Percentiles rank a stretch among this genome's conserved stretches.
Evolutionary conservation across 192 early-diverging fungal genomes (phyloP).

Genomic region (Mortierella antarctica): DNA sequence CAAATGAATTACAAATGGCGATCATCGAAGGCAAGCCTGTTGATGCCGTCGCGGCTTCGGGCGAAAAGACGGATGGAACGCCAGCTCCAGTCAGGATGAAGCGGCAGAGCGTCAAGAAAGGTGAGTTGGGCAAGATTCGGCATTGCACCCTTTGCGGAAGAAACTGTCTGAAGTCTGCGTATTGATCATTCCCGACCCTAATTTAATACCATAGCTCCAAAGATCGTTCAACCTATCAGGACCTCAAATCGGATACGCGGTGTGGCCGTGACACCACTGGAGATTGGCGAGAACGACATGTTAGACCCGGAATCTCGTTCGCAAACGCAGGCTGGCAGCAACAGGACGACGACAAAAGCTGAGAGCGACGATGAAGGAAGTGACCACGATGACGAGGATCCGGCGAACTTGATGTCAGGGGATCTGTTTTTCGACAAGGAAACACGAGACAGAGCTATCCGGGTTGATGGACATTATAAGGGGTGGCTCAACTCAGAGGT

Average conservation of each 20-base stretch:
- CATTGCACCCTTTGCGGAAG: neutral
- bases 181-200: neutral
- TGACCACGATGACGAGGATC: slow-evolving; percentile 47
- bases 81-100: slow-evolving; percentile 15
- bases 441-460: slow-evolving; percentile 61
- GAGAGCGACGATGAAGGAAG: slow-evolving; percentile 1
- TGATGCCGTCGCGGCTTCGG: neutral
- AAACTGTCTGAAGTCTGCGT: no score
- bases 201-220: slow-evolving; percentile 11
- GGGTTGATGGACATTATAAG: slow-evolving; percentile 69
- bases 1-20: slow-evolving; percentile 49
- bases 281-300: slow-evolving; percentile 37
- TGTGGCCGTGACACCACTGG: slow-evolving; percentile 13
- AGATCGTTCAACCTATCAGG: slow-evolving; percentile 27
- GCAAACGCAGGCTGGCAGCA: slow-evolving; percentile 5
- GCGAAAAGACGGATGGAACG: neutral
- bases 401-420: slow-evolving; percentile 53
- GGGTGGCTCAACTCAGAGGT: slow-evolving; percentile 71
- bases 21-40: slow-evolving; percentile 17
- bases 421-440: slow-evolving; percentile 67
- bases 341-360: slow-evolving; percentile 1
- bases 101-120: neutral
- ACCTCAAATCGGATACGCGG: slow-evolving; percentile 53
- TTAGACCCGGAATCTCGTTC: neutral
- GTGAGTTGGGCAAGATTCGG: neutral